Conservation (phyloP, 1,284 basidiomycete species). For the Caloboletus firmus region DNA sequence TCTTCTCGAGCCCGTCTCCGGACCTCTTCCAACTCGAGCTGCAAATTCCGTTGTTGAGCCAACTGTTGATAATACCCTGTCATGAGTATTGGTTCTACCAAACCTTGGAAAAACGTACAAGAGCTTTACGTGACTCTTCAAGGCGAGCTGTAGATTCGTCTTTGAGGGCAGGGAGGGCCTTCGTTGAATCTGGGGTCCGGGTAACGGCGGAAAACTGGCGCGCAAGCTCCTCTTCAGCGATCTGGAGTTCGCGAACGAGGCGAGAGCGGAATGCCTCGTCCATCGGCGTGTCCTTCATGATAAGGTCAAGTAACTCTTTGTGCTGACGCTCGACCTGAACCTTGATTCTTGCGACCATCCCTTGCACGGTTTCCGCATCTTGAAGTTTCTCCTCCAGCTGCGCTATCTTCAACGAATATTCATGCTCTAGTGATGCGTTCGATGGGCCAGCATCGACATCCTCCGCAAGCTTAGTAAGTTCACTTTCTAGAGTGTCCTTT, state of each 20-base stretch:
- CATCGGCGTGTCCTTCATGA: slow-evolving; percentile 55
- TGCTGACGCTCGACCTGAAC: slow-evolving; percentile 68
- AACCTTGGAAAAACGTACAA: slow-evolving; percentile 43
- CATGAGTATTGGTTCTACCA: background rate
- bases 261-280: slow-evolving; percentile 66
- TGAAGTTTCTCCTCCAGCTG: slow-evolving; percentile 66
- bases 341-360: slow-evolving; percentile 55
- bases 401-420: slow-evolving; percentile 66
- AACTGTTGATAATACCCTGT: slow-evolving; percentile 41
- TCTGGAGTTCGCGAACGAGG: slow-evolving; percentile 67
- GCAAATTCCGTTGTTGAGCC: slow-evolving; percentile 64
- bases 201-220: slow-evolving; percentile 48
- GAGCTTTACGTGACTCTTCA: slow-evolving; percentile 70
- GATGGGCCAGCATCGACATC: slow-evolving; percentile 49
- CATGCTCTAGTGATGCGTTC: slow-evolving; percentile 51
- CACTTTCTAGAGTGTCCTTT: slow-evolving; percentile 67
- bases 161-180: slow-evolving; percentile 54
- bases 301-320: slow-evolving; percentile 64
- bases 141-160: slow-evolving; percentile 68
- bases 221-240: slow-evolving; percentile 61
- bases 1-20: slow-evolving; percentile 65
- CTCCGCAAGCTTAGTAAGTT: slow-evolving; percentile 67
- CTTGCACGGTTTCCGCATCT: slow-evolving; percentile 52
- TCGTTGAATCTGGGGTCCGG: slow-evolving; percentile 39
- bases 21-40: slow-evolving; percentile 63